A percentile compares a stretch with the other conserved stretches of the same genome.
phyloP scores from a whole-genome alignment of 2,329 filamentous ascomycete species.

The Paradendryphiella salina region DNA sequence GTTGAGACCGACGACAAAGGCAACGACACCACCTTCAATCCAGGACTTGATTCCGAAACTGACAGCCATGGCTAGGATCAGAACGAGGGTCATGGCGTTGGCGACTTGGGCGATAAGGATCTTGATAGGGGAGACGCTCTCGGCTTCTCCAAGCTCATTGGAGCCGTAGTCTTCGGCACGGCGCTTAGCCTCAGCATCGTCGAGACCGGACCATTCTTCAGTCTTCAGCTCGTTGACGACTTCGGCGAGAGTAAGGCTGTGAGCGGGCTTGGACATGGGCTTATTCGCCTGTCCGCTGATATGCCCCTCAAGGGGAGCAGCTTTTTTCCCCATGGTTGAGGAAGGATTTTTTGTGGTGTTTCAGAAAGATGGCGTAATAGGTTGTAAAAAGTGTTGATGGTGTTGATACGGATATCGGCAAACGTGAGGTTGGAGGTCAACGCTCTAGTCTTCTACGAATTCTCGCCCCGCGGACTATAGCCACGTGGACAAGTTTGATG shows the following conservation, averaged over 20 bases:
- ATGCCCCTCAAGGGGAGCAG: constrained; percentile 30
- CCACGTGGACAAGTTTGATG: constrained; percentile 29
- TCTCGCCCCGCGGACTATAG: constrained; percentile 24
- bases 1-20: constrained; percentile 52
- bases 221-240: constrained; percentile 62
- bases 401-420: not conserved
- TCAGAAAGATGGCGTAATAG: not conserved
- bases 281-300: constrained; percentile 50
- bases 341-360: not conserved
- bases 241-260: constrained; percentile 58
- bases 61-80: constrained; percentile 55
- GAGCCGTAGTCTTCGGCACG: constrained; percentile 63
- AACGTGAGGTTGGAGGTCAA: constrained; percentile 3
- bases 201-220: constrained; percentile 68
- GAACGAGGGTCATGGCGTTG: constrained; percentile 76
- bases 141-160: constrained; percentile 72
- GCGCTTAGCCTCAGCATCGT: constrained; percentile 60
- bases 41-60: constrained; percentile 53
- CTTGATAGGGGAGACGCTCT: constrained; percentile 69
- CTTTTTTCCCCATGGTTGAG: constrained; percentile 28
- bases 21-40: constrained; percentile 54
- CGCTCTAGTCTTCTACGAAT: constrained; percentile 20
- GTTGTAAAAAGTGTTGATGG: not conserved
- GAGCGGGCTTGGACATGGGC: constrained; percentile 64
- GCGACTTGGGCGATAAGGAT: constrained; percentile 72